Conservation (phyloP, 1,139 yeast genomes). For the Sugiyamaella xylanicola region DNA sequence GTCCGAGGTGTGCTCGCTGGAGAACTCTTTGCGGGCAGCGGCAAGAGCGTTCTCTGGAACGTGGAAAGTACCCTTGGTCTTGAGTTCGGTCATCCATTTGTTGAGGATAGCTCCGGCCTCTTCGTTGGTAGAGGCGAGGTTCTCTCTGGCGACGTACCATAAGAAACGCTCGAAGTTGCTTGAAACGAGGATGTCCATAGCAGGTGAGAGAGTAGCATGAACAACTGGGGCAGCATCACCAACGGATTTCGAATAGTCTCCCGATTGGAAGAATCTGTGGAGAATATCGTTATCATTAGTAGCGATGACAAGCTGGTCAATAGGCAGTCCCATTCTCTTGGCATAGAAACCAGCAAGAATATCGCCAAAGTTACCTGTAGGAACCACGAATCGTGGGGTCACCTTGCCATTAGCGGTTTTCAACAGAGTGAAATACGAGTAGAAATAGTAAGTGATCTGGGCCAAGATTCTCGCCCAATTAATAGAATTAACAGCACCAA, state of each 20-base stretch:
- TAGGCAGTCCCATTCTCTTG: conserved; percentile 91
- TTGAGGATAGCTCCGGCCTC: conserved; percentile 76
- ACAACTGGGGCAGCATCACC: conserved; percentile 60
- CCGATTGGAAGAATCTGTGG: conserved; percentile 86
- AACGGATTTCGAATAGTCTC: conserved; percentile 63
- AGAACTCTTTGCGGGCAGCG: conserved; percentile 69
- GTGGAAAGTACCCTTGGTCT: conserved; percentile 70
- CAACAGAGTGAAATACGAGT: conserved; percentile 78
- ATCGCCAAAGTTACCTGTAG: conserved; percentile 98
- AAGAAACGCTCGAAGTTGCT: conserved; percentile 94
- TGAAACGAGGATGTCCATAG: conserved; percentile 96
- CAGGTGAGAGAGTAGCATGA: conserved; percentile 91
- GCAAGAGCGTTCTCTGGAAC: conserved; percentile 67
- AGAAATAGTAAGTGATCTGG: conserved; percentile 94
- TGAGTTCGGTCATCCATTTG: conserved; percentile 78
- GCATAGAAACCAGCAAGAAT: conserved; percentile 96
- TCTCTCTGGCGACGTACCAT: conserved; percentile 87
- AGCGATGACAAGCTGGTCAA: conserved; percentile 83
- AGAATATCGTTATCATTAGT: conserved; percentile 94
- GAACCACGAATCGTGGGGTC: conserved; percentile 68
- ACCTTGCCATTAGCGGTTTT: conserved; percentile 45
- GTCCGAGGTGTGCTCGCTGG: conserved; percentile 78
- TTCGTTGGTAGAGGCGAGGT: conserved; percentile 56
- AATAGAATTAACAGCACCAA: conserved; percentile 97
- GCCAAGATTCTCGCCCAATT: conserved; percentile 99